A percentile compares a stretch with the other conserved stretches of the same genome.
These are phyloP conservation scores for Solanum microdontum DNA, from an alignment of 257 asterid species.

Conservation along the genomic window DNA sequence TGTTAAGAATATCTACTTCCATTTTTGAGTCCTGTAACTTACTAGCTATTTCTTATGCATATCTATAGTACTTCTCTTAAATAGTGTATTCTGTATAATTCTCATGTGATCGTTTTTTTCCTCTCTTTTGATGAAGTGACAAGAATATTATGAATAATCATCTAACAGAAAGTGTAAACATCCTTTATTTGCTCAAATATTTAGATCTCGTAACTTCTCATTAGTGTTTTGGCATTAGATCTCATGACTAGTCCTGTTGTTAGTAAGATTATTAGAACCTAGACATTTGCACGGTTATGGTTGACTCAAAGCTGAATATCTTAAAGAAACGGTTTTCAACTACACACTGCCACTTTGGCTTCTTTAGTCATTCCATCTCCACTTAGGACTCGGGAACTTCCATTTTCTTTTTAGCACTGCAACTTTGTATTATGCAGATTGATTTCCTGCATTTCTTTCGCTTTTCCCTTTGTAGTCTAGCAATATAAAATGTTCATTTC, in stretches of 20 bases:
- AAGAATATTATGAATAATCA: neutral
- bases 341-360: neutral
- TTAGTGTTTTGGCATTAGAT: neutral
- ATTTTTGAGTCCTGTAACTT: neutral
- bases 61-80: neutral
- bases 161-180: neutral
- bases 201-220: neutral
- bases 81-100: neutral
- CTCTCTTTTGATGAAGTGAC: neutral
- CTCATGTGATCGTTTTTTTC: neutral
- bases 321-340: neutral
- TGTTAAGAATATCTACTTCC: neutral
- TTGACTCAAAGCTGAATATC: neutral
- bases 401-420: neutral
- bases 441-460: neutral
- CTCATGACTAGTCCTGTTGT: neutral
- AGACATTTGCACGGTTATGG: neutral
- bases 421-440: neutral
- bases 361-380: neutral
- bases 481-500: slow-evolving; percentile 14
- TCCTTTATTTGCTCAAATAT: neutral
- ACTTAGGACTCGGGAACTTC: neutral
- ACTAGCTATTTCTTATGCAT: neutral
- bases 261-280: neutral
- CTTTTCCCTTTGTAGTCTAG: neutral